Conservation (phyloP, 2,329 filamentous ascomycete species). For the Cladosporium sp. region DNA sequence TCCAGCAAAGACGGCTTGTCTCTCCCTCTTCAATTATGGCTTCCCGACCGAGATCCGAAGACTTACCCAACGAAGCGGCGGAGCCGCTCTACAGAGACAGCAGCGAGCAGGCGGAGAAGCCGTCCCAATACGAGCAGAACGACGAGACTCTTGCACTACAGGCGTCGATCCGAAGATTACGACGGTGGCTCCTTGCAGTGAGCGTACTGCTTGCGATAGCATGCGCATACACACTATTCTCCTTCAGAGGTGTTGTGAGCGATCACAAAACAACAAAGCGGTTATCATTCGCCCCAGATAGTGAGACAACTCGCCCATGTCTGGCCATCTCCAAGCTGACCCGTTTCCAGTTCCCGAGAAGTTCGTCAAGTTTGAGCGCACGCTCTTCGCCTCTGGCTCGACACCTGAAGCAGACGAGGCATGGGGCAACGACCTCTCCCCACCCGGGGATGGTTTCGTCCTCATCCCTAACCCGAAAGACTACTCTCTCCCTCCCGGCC, state of each 20-base stretch:
- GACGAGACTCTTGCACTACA: background rate
- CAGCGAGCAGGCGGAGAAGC: conserved; percentile 4
- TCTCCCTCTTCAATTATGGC: background rate
- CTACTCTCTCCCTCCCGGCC: conserved; percentile 25
- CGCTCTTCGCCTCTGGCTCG: conserved; percentile 21
- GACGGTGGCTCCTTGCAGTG: conserved; percentile 7
- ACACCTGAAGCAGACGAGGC: conserved; percentile 22
- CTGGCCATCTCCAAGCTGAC: background rate
- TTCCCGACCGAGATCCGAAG: background rate
- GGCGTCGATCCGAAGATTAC: conserved; percentile 1
- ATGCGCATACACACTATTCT: background rate
- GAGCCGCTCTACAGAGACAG: conserved; percentile 6
- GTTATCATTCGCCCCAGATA: conserved; percentile 2
- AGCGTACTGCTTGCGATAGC: conserved; percentile 1
- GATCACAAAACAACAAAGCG: background rate
- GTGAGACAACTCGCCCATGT: background rate
- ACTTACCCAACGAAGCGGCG: background rate
- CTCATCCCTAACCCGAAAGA: conserved; percentile 20
- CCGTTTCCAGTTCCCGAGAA: conserved; percentile 15
- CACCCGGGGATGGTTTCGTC: conserved; percentile 30
- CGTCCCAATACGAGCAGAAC: background rate
- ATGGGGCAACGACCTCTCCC: conserved; percentile 23
- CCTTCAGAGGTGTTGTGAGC: background rate
- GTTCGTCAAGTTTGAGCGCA: conserved; percentile 20
- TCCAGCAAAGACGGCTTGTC: no score